A percentile compares a stretch with the other conserved stretches of the same genome.
phyloP scores from a whole-genome alignment of 352 stramenopile genomes.

The Phytophthora megakarya region DNA sequence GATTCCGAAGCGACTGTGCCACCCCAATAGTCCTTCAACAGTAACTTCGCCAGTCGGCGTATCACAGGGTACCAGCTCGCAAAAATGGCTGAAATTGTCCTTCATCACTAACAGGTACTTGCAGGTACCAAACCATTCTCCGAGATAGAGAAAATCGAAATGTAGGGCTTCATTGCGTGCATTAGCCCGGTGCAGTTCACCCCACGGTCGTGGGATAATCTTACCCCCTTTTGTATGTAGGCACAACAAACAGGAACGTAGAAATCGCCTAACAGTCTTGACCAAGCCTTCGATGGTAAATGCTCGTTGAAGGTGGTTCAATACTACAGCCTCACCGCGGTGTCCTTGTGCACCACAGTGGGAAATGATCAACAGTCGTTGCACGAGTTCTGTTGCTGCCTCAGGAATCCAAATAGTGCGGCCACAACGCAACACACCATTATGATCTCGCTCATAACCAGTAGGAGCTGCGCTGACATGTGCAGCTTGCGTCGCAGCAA shows the following conservation, averaged over 20 bases:
- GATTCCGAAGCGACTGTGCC: constrained; percentile 32
- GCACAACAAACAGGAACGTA: constrained; percentile 2
- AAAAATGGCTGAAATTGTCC: constrained; percentile 35
- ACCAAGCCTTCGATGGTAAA: neutral
- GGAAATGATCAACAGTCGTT: neutral
- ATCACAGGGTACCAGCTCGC: constrained; percentile 31
- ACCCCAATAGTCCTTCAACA: constrained; percentile 26
- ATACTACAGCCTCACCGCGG: neutral
- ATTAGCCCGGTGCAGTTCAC: neutral
- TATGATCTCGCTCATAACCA: too few relatives aligned
- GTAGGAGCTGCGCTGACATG: too few relatives aligned
- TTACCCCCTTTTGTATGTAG: constrained; percentile 9
- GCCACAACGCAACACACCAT: too few relatives aligned
- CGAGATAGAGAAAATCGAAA: neutral
- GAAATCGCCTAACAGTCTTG: neutral
- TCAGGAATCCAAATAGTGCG: too few relatives aligned
- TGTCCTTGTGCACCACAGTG: constrained; percentile 7
- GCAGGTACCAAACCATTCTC: too few relatives aligned
- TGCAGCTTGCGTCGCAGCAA: too few relatives aligned
- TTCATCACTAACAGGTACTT: constrained; percentile 39
- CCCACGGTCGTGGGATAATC: neutral
- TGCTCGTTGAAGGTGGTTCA: neutral
- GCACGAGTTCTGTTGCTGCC: neutral
- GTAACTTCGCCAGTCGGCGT: constrained; percentile 13
- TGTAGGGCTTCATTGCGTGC: constrained; percentile 5